Percentiles rank a stretch among this genome's conserved stretches.
Evolutionary conservation across 2,329 filamentous ascomycete species (phyloP).

Genomic region (Phyllosticta citrichinensis): DNA sequence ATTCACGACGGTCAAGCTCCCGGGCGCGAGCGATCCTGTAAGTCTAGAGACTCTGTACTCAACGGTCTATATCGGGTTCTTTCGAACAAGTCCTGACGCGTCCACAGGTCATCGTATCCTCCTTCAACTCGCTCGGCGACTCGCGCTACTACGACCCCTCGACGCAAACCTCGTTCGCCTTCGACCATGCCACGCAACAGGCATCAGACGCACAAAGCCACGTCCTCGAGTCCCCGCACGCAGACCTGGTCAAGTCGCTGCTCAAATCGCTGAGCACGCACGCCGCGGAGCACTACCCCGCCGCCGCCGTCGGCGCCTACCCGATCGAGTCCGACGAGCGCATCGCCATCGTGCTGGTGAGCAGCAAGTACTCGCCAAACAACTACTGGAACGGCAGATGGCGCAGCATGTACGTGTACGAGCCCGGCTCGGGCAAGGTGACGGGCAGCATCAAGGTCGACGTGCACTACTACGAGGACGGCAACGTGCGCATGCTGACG

Average conservation of each 20-base stretch:
- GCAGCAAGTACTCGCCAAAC: constrained; percentile 94
- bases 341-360: constrained; percentile 74
- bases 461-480: constrained; percentile 99
- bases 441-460: constrained; percentile 82
- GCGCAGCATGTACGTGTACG: constrained; percentile 77
- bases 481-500: constrained; percentile 90
- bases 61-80: background rate
- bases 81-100: background rate
- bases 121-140: constrained; percentile 70
- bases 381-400: constrained; percentile 99
- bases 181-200: constrained; percentile 77
- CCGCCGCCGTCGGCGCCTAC: constrained; percentile 71
- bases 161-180: constrained; percentile 76
- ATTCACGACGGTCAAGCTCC: constrained; percentile 78
- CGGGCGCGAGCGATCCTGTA: constrained; percentile 72
- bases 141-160: constrained; percentile 85
- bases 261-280: constrained; percentile 68
- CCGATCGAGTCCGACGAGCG: constrained; percentile 66
- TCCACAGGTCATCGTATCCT: constrained; percentile 63
- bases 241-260: constrained; percentile 74
- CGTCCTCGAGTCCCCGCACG: constrained; percentile 63
- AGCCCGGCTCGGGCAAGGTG: constrained; percentile 57
- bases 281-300: constrained; percentile 79
- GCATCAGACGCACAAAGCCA: constrained; percentile 74
- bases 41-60: constrained; percentile 12